Percentiles rank a stretch among this genome's conserved stretches.
These are phyloP conservation scores for Tremella fuciformis DNA, from an alignment of 768 basidiomycete genomes.

Conservation along the genomic window DNA sequence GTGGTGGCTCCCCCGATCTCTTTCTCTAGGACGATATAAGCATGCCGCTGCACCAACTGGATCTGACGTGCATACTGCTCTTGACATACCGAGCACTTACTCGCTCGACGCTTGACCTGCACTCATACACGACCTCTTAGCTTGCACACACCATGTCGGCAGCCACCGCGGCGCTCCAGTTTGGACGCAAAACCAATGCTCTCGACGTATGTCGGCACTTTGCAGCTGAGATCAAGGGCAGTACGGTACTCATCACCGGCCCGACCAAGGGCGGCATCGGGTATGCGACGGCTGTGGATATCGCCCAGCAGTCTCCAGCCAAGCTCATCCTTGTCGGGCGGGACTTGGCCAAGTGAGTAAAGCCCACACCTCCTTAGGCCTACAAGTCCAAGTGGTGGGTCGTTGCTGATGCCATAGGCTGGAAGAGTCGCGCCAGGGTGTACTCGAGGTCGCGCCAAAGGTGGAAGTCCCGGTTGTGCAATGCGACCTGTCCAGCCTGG, in stretches of 20 bases:
- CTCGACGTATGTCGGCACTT: constrained; percentile 3
- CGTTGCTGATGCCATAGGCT: neutral
- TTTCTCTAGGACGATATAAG: too few relatives aligned
- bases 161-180: too few relatives aligned
- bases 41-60: too few relatives aligned
- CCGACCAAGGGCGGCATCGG: constrained; percentile 10
- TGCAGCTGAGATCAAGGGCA: constrained; percentile 2
- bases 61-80: too few relatives aligned
- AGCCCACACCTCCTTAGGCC: neutral
- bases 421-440: neutral
- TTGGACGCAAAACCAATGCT: neutral
- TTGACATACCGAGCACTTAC: too few relatives aligned
- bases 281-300: constrained; percentile 10
- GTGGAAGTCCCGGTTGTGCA: neutral
- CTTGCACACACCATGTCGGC: too few relatives aligned
- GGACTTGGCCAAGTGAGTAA: constrained; percentile 8
- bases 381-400: too few relatives aligned
- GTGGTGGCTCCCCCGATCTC: too few relatives aligned
- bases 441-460: neutral
- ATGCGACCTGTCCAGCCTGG: constrained; percentile 10
- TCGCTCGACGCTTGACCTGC: too few relatives aligned
- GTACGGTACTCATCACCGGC: constrained; percentile 10
- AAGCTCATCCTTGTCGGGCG: constrained; percentile 6
- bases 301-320: constrained; percentile 7
- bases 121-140: too few relatives aligned